Evolutionary conservation across 2,329 filamentous ascomycete species (phyloP).

Genomic region (Remersonia thermophila): DNA sequence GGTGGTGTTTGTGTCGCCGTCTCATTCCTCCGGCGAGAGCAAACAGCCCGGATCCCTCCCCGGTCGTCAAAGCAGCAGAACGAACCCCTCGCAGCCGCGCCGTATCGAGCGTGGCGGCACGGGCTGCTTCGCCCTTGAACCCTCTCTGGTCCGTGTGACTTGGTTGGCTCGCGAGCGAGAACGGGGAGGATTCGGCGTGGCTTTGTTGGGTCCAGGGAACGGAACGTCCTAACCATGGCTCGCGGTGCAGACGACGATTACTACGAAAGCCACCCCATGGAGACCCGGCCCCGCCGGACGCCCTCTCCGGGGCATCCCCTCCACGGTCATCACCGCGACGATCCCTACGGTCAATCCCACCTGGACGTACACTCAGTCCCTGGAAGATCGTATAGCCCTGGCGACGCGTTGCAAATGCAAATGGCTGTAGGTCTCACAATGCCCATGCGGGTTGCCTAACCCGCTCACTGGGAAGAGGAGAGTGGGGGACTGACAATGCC

Average conservation of each 20-base stretch:
- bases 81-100: too few relatives aligned
- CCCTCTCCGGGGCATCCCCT: conserved; percentile 68
- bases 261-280: conserved; percentile 43
- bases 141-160: too few relatives aligned
- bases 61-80: too few relatives aligned
- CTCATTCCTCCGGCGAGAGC: too few relatives aligned
- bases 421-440: conserved; percentile 61
- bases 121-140: too few relatives aligned
- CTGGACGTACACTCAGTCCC: conserved; percentile 59
- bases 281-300: conserved; percentile 45
- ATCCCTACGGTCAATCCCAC: conserved; percentile 51
- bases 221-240: conserved; percentile 8
- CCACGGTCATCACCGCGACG: conserved; percentile 70
- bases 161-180: too few relatives aligned
- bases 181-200: too few relatives aligned
- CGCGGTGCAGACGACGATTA: conserved; percentile 42
- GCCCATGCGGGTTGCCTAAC: too few relatives aligned
- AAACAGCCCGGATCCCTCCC: too few relatives aligned
- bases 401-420: conserved; percentile 70
- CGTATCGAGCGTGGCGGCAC: too few relatives aligned
- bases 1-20: conserved; percentile 1
- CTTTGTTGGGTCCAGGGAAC: conserved; percentile 3
- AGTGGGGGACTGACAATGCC: conserved; percentile 8
- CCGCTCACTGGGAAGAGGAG: not conserved
- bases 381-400: conserved; percentile 43